Conservation (phyloP, 305 asterid genomes). For the Fraxinus sp. region DNA sequence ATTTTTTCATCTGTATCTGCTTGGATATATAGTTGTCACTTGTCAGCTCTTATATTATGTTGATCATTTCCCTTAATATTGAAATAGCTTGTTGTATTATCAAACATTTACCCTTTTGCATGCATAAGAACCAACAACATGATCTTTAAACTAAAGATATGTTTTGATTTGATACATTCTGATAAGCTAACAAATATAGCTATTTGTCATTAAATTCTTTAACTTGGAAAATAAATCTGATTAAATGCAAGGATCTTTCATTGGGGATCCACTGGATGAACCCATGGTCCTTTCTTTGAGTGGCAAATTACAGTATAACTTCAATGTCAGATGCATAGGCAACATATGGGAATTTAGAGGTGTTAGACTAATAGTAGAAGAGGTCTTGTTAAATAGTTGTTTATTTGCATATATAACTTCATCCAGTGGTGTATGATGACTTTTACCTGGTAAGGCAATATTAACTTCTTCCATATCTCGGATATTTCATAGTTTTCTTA, state of each 20-base stretch:
- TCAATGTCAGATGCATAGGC: neutral
- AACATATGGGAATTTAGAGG: neutral
- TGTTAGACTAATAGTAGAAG: neutral
- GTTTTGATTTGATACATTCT: neutral
- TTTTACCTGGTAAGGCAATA: neutral
- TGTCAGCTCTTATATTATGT: neutral
- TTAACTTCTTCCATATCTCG: neutral
- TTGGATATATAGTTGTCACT: conserved; percentile 8
- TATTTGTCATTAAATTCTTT: neutral
- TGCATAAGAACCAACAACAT: neutral
- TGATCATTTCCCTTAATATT: neutral
- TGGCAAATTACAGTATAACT: neutral
- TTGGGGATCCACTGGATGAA: neutral
- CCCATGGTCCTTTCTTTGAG: neutral
- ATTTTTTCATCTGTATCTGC: neutral
- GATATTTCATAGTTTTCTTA: neutral
- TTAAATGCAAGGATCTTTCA: neutral
- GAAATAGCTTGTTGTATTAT: neutral
- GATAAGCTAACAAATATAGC: neutral
- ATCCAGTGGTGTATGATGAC: neutral
- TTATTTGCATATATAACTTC: neutral
- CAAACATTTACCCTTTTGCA: neutral
- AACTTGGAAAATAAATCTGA: neutral
- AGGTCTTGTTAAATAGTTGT: neutral
- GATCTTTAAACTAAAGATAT: neutral